Conservation (phyloP, 306 rosid species). For the Castanea mollissima region DNA sequence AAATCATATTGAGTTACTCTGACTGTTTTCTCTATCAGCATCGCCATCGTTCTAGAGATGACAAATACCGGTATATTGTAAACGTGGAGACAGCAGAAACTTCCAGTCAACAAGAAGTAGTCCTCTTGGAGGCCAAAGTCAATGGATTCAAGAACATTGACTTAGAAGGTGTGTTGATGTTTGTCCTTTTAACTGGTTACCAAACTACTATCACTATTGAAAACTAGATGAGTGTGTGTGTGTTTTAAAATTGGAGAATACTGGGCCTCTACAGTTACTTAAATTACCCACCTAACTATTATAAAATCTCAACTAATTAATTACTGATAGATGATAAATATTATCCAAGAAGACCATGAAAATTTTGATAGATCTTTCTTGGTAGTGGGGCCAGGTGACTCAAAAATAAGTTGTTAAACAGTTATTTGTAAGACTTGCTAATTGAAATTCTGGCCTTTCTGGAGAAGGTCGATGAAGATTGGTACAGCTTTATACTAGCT, state of each 20-base stretch:
- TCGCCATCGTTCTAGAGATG: constrained; percentile 41
- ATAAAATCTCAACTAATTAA: not conserved
- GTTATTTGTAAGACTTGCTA: no score
- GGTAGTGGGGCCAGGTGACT: not conserved
- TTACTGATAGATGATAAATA: not conserved
- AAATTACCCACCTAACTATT: not conserved
- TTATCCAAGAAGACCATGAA: not conserved
- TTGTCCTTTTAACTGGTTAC: not conserved
- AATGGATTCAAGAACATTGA: constrained; percentile 33
- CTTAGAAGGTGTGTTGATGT: constrained; percentile 56
- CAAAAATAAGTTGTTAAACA: not conserved
- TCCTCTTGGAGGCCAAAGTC: constrained; percentile 29
- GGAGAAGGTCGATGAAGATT: no score
- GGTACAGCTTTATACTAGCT: no score
- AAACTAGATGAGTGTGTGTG: not conserved
- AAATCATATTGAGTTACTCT: constrained; percentile 21
- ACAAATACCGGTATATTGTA: constrained; percentile 68
- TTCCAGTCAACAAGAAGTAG: constrained; percentile 27
- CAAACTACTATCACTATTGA: not conserved
- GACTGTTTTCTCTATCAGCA: constrained; percentile 36
- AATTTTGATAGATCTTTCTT: not conserved
- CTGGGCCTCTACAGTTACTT: not conserved
- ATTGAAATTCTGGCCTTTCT: no score
- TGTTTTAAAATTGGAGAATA: not conserved
- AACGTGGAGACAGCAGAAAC: constrained; percentile 44